Evolutionary conservation across 352 stramenopile species (phyloP), one percentile per base, ranked within the genome.

Genomic region (Globisporangium orthogonon): DNA sequence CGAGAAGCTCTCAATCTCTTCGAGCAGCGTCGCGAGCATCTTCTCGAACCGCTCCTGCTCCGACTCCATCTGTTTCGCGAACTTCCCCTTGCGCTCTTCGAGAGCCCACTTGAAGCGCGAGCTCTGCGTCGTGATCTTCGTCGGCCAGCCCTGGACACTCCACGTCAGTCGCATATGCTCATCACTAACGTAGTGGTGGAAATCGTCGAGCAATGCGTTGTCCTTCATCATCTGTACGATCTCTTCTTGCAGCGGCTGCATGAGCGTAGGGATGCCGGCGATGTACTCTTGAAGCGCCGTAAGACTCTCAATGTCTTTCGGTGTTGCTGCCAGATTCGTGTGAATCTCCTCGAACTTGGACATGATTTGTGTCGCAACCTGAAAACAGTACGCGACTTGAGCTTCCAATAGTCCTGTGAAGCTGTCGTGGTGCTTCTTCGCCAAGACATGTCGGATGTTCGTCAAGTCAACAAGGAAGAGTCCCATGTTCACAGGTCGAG

Each of bases 1-100:
- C 2, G 74, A 67, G 39, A 97, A 94, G 39, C 76, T 90, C n/a
- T 94, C 82, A 33, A 97, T 91, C 56, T 98, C 93, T 18, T 95
- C 72, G 41, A 95, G 66, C 9, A 98, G 50, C 18, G 76, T 65
- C 9, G 67, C 60, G 4, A 98, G 65, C 7, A 81, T 88, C 56
- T 96, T 92, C 10, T 95, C 82, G 60, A 98, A 98, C 0, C 87
- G 78, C 46, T 95, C 83, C 62, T 98, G 94, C 61, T 98, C 94
- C 0, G 89, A 89, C 51, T 97, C 84, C 92, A 98, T 98, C 53
- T 97, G 85, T 53, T 96, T 91, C 6, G 89, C 74, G 58, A 97
- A 97, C 54, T 87, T 87, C 7, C 70, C 64, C 56, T 97, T 97
- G 11, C 81, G 83, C 44, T 95, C 76, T 6, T 94, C 81, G 4